Evolutionary conservation across 1,139 yeast genomes (phyloP).

Genomic region (Scheffersomyces parashehatae): DNA sequence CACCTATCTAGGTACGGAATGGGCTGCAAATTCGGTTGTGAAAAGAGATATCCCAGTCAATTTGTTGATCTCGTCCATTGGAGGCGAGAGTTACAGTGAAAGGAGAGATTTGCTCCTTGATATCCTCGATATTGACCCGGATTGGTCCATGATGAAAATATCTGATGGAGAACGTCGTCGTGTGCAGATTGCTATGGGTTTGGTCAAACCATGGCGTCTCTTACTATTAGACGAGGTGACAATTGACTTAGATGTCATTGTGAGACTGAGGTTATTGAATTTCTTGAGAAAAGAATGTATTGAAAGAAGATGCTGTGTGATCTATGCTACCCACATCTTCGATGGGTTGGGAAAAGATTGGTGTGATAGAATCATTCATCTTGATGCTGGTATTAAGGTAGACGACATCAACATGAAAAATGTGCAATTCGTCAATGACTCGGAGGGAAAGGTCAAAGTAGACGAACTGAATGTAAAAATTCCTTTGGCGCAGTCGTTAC

Average conservation of each 20-base stretch:
- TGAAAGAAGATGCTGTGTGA: conserved; percentile 63
- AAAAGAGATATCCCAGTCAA: conserved; percentile 88
- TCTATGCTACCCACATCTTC: conserved; percentile 95
- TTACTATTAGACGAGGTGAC: conserved; percentile 91
- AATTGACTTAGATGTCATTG: conserved; percentile 91
- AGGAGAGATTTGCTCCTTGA: conserved; percentile 75
- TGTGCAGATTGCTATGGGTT: conserved; percentile 92
- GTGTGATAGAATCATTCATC: conserved; percentile 86
- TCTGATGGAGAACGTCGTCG: conserved; percentile 95
- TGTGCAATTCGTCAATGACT: conserved; percentile 24
- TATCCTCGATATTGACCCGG: conserved; percentile 78
- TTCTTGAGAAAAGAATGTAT: conserved; percentile 73
- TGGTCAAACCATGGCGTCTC: conserved; percentile 85
- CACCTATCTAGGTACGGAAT: conserved; percentile 93
- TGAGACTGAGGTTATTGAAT: conserved; percentile 68
- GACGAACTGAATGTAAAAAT: conserved; percentile 27
- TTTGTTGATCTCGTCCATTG: conserved; percentile 75
- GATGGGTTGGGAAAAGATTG: conserved; percentile 83
- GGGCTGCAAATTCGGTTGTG: conserved; percentile 92
- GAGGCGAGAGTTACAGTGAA: conserved; percentile 72
- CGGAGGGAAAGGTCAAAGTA: conserved; percentile 16
- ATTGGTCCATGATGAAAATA: conserved; percentile 90
- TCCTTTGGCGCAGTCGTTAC: conserved; percentile 47
- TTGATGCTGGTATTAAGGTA: conserved; percentile 61
- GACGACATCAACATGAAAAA: conserved; percentile 27